Evolutionary conservation across 371 early-diverging fungal genomes (phyloP), one percentile per base, ranked within the genome.

Genomic region (Apophysomyces trapeziformis): DNA sequence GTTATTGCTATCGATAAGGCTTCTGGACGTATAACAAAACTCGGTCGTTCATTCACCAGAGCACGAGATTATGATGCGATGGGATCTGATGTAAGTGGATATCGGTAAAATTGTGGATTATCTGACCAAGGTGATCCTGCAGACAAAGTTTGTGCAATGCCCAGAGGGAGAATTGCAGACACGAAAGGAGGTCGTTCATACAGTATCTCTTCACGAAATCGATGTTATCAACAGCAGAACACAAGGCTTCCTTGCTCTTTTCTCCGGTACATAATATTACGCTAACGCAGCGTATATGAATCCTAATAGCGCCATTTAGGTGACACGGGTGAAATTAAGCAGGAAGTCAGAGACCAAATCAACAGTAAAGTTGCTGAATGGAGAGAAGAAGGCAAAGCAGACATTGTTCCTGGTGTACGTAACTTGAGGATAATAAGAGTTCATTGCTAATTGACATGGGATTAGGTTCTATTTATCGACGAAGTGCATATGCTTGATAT

Each of bases 111-210:
- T 14, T 4, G 37, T n/a, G 7, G 14, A 26, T 3, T 46, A 7
- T 1, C 11, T 63, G 11, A 38, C 21, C 41, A 37, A 35, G 13
- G 38, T 60, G 58, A 60, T 50, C 13, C 14, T 58, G 32, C 37
- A 18, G 92, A 91, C 95, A 56, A 93, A 95, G 68, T 98, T 97
- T 83, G 96, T 99, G 1, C 95, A 95, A 80, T 98, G 98, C 73
- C 99, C 99, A 9, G 99, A 99, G 68, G 99, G 99, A 32, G 99
- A 99, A 83, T 85, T 99, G 50, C 98, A 99, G 77, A 96, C 93
- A 76, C 91, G 94, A 62, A 93, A 95, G 77, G 96, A 97, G 76
- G 92, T 95, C 36, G 96, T 95, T 9, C 99, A 99, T 68, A 96
- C 95, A 11, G 97, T 99, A 11, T 94, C 99, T 7, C 85, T 99